A percentile compares a stretch with the other conserved stretches of the same genome.
Evolutionary conservation across 306 rosid species (phyloP).

Genomic region (Vigna angularis): DNA sequence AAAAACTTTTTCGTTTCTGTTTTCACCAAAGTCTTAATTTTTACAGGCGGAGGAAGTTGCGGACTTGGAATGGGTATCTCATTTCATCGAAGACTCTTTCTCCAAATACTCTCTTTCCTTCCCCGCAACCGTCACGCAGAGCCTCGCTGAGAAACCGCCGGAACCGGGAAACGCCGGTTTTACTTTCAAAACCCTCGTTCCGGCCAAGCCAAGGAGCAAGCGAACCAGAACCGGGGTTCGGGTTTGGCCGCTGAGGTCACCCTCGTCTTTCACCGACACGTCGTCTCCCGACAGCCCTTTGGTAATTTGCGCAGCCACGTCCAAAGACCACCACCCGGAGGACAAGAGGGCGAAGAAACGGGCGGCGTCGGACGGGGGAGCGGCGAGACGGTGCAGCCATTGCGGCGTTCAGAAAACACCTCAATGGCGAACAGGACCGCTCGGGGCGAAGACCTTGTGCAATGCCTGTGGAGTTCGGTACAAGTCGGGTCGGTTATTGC

Average conservation of each 20-base stretch:
- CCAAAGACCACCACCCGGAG: background rate
- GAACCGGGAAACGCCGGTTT: slow-evolving; percentile 31
- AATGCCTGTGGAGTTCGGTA: slow-evolving; percentile 93
- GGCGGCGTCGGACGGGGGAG: slow-evolving; percentile 33
- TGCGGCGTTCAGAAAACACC: slow-evolving; percentile 98
- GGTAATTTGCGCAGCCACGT: slow-evolving; percentile 31
- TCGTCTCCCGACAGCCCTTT: slow-evolving; percentile 58
- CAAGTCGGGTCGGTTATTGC: slow-evolving; percentile 92
- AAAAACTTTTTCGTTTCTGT: background rate
- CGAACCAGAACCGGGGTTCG: slow-evolving; percentile 69
- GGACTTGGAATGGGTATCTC: slow-evolving; percentile 90
- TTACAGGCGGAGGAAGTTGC: slow-evolving; percentile 82
- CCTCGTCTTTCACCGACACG: slow-evolving; percentile 58
- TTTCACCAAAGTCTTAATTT: slow-evolving; percentile 52
- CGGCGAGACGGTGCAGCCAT: slow-evolving; percentile 86
- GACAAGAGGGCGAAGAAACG: slow-evolving; percentile 57
- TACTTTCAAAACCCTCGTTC: slow-evolving; percentile 69
- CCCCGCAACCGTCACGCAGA: slow-evolving; percentile 46
- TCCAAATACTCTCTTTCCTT: slow-evolving; percentile 55
- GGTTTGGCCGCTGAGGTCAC: slow-evolving; percentile 78
- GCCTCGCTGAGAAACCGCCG: slow-evolving; percentile 19
- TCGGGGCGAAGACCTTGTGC: slow-evolving; percentile 84
- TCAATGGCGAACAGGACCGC: slow-evolving; percentile 96
- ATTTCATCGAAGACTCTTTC: slow-evolving; percentile 92
- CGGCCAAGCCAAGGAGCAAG: slow-evolving; percentile 86